Percentiles rank a stretch among this genome's conserved stretches.
Evolutionary conservation across 495 filamentous ascomycete species (phyloP).

Genomic region (Lasiosphaeria miniovina): DNA sequence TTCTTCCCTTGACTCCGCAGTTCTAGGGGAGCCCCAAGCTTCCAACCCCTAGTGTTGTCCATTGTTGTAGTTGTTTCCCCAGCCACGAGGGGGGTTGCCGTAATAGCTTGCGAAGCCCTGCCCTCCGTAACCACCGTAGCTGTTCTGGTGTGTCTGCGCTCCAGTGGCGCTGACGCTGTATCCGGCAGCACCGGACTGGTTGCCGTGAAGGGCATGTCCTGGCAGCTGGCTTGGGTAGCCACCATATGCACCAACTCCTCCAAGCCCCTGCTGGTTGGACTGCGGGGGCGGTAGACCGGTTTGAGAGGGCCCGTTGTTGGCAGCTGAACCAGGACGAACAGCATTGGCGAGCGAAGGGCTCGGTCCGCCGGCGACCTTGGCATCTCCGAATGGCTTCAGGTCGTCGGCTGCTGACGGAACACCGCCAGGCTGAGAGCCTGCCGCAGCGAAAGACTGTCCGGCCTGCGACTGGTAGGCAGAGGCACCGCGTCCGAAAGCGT

Average conservation of each 20-base stretch:
- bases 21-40: neutral
- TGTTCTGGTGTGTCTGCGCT: slow-evolving; percentile 62
- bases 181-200: slow-evolving; percentile 61
- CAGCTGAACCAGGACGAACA: slow-evolving; percentile 79
- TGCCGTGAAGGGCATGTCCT: slow-evolving; percentile 57
- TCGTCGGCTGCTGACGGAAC: slow-evolving; percentile 55
- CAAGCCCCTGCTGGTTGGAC: slow-evolving; percentile 51
- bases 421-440: slow-evolving; percentile 53
- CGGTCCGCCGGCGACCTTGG: slow-evolving; percentile 69
- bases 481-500: slow-evolving; percentile 69
- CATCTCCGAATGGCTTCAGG: slow-evolving; percentile 69
- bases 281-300: slow-evolving; percentile 71
- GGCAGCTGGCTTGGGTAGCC: slow-evolving; percentile 68
- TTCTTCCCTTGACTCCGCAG: neutral
- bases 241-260: slow-evolving; percentile 59
- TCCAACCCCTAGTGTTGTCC: neutral
- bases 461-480: slow-evolving; percentile 61
- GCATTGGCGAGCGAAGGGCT: slow-evolving; percentile 82
- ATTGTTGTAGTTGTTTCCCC: slow-evolving; percentile 67
- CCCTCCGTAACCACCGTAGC: slow-evolving; percentile 55
- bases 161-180: slow-evolving; percentile 67
- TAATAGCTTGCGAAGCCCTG: slow-evolving; percentile 55
- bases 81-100: slow-evolving; percentile 53
- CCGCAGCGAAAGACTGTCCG: slow-evolving; percentile 63
- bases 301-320: slow-evolving; percentile 67